Evolutionary conservation across 2,329 filamentous ascomycete genomes (phyloP), one percentile per base, ranked within the genome.

Genomic region (Colletotrichum zoysiae): DNA sequence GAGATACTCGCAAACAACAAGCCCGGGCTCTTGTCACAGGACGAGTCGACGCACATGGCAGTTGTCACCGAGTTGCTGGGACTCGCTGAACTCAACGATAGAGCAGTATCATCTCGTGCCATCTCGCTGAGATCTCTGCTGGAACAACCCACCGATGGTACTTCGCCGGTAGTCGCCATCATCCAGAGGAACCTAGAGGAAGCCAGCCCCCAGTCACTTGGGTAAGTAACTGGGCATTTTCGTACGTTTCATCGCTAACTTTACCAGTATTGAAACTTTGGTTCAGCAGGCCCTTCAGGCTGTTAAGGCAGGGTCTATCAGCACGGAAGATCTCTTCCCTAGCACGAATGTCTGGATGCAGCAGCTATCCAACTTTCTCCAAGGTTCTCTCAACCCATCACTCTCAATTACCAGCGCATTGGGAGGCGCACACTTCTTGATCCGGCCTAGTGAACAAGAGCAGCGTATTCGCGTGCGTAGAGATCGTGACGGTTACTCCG

Each of bases 391-490:
- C 2, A 88, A 89, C 72, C 84, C 88, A 6, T 91, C 93, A 0
- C 81, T 97, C 3, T 89, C 93, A 0, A 88, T 97, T 5, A 93
- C 92, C 2, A 95, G 91, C 77, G 87, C 86, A 33, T 84, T 97
- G 8, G 90, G 89, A 0, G 94, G 94, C 4, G 89, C 89, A 0
- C 88, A 93, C 7, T 90, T 92, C 74, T 82, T 97, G 3, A 85
- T 92, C 0, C 78, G 82, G 5, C 66, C 78, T 0, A 65, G 77
- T 35, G 75, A 71, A 57, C 73, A 74, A n/a, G 23, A 59, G 2
- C 69, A 69, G 77, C 70, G 70, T 20, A 30, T 71, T 42, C 73
- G 79, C 5, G 74, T 87, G 20, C 78, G 83, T 42, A 86, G 91
- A 55, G 95, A 97, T 78, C 84, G 87, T 5, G 88, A 89, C 74